phyloP scores from a whole-genome alignment of 768 basidiomycete genomes.

The Cubamyces sp. region DNA sequence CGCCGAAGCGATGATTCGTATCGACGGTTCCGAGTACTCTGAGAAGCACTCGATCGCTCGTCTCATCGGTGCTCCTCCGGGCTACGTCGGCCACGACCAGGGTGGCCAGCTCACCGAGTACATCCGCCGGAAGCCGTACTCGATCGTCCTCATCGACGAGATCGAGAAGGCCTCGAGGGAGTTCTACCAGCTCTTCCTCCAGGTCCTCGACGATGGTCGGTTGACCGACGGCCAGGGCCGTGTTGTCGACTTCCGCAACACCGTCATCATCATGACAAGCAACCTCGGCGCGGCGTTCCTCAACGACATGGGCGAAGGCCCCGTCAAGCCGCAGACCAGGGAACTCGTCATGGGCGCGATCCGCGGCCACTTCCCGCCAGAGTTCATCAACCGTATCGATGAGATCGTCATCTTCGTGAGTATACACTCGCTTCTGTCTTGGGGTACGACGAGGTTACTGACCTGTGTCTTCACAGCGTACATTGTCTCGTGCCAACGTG shows the following conservation, averaged over 20 bases:
- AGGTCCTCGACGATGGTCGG: slow-evolving; percentile 91
- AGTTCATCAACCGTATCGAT: slow-evolving; percentile 91
- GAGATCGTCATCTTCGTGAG: slow-evolving; percentile 76
- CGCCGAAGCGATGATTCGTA: slow-evolving; percentile 87
- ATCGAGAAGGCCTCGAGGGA: slow-evolving; percentile 89
- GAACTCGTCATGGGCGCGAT: slow-evolving; percentile 79
- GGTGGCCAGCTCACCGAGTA: slow-evolving; percentile 94
- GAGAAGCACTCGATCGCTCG: slow-evolving; percentile 79
- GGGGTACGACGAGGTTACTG: slow-evolving; percentile 34
- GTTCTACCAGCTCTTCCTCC: slow-evolving; percentile 72
- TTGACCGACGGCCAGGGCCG: slow-evolving; percentile 94
- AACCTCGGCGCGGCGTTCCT: slow-evolving; percentile 84
- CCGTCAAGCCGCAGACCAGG: slow-evolving; percentile 62
- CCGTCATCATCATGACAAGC: slow-evolving; percentile 94
- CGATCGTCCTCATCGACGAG: slow-evolving; percentile 84
- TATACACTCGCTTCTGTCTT: slow-evolving; percentile 9
- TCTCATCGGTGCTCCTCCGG: slow-evolving; percentile 75
- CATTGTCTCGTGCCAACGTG: slow-evolving; percentile 76
- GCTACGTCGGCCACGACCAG: slow-evolving; percentile 90
- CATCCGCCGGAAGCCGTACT: slow-evolving; percentile 88
- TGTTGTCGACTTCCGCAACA: slow-evolving; percentile 85
- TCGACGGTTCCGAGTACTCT: slow-evolving; percentile 94
- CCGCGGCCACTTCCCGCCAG: slow-evolving; percentile 86
- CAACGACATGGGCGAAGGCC: slow-evolving; percentile 74
- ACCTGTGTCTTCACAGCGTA: slow-evolving; percentile 55